Percentiles rank a stretch among this genome's conserved stretches.
Evolutionary conservation across 306 rosid species (phyloP).

Genomic region (Ammopiptanthus mongolicus): DNA sequence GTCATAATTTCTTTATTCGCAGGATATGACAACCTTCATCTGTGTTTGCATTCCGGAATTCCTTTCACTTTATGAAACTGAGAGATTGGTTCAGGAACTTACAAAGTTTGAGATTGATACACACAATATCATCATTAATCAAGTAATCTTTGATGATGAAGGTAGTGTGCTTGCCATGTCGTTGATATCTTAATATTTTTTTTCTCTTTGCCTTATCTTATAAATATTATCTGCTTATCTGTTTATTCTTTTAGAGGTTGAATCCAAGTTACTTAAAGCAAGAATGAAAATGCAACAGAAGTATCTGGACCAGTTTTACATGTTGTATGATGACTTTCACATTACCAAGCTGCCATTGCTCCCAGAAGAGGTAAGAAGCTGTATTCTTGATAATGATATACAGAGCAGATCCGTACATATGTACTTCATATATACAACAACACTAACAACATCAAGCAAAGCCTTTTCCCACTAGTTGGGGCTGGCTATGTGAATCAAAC

Average conservation of each 20-base stretch:
- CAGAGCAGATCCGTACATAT: background rate
- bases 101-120: slow-evolving; percentile 95
- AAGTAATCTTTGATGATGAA: slow-evolving; percentile 84
- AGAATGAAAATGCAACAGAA: slow-evolving; percentile 99
- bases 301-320: slow-evolving; percentile 89
- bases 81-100: slow-evolving; percentile 96
- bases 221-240: background rate
- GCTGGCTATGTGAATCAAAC: background rate
- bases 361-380: slow-evolving; percentile 76
- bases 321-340: slow-evolving; percentile 92
- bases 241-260: slow-evolving; percentile 48
- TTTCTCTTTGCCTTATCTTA: background rate
- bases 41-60: slow-evolving; percentile 99
- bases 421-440: background rate
- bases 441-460: background rate
- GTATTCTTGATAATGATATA: background rate
- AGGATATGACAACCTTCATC: slow-evolving; percentile 95
- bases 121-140: slow-evolving; percentile 94
- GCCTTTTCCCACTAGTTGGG: background rate
- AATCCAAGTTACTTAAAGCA: slow-evolving; percentile 85
- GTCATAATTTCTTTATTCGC: slow-evolving; percentile 34
- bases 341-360: slow-evolving; percentile 92
- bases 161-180: slow-evolving; percentile 39
- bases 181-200: background rate
- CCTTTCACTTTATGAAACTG: slow-evolving; percentile 95